Base-by-base conservation (phyloP, 148 eudicot species). In the Rhododendron griersonianum region DNA sequence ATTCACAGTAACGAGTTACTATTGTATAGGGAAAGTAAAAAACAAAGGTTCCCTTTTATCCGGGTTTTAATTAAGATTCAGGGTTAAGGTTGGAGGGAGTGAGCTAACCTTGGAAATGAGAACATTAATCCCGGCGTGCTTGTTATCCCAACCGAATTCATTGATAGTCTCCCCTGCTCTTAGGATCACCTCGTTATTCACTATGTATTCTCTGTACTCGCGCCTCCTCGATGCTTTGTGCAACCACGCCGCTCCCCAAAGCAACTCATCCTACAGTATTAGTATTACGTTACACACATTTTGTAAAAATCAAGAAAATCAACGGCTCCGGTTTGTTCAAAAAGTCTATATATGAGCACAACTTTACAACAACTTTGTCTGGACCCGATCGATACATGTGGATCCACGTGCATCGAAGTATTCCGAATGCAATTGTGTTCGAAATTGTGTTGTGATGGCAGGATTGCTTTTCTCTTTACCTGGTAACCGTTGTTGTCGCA, bases 221-320 rank as follows among this genome's bases (percentile, higher is more conserved):
- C 98, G 89, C 89, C 93, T 91, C 47, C 95, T 91, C 75, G 99
- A 92, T 65, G 98, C 99, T 90, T 97, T 95, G 91, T 95, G 98
- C 86, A 97, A 48, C 99, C 99, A 97, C 78, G 98, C 99, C 11
- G 98, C 99, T 77, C 88, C 99, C 99, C 99, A 97, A n/a, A 97
- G 86, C 90, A 97, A 74, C 85, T 97, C 99, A 77, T 97, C 99
- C 98, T 95, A 41, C 37, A 21, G 0, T 19, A 6, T 11, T 4
- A 30, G 1, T 25, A 0, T 48, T 5, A 30, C 0, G 41, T n/a
- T 50, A 47, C 63, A 50, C 19, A 2, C 61, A 7, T 30, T 2
- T 25, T 48, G 28, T 69, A 0, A 33, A 51, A 15, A 28, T 45
- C 48, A 84, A 48, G 13, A 51, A 80, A 35, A 79, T 25, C 41